A percentile compares a stretch with the other conserved stretches of the same genome.
These are phyloP conservation scores for Russula vinacea DNA, from an alignment of 768 basidiomycete species.

Conservation along the genomic window DNA sequence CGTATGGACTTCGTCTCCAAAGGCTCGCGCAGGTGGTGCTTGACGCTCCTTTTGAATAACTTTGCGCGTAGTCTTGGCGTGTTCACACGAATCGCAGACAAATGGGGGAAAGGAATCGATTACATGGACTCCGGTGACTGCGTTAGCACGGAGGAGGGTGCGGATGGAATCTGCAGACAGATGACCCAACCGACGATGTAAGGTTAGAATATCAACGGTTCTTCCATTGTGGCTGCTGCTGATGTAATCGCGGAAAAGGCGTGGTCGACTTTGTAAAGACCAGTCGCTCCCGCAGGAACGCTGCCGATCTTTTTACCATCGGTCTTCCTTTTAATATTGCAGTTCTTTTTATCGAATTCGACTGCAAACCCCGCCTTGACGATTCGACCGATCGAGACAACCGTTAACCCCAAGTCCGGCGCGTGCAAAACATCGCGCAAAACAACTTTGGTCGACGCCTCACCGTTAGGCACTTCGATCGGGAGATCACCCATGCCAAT, in stretches of 20 bases:
- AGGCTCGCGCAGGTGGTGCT: neutral
- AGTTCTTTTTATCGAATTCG: neutral
- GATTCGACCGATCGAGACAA: slow-evolving; percentile 23
- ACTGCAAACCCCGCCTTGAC: neutral
- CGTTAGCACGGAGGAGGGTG: slow-evolving; percentile 26
- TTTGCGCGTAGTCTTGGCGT: slow-evolving; percentile 30
- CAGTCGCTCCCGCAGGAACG: neutral
- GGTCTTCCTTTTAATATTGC: neutral
- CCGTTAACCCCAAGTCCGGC: slow-evolving; percentile 22
- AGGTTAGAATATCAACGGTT: neutral
- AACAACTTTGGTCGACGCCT: neutral
- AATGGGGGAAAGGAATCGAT: slow-evolving; percentile 21
- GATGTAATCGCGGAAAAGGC: too few species aligned
- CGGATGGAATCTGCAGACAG: slow-evolving; percentile 33
- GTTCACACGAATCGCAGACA: slow-evolving; percentile 44
- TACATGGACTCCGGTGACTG: neutral
- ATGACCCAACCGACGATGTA: slow-evolving; percentile 33
- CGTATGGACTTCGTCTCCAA: neutral
- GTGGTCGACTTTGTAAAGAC: slow-evolving; percentile 9
- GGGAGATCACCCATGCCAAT: slow-evolving; percentile 26
- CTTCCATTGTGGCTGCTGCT: rapidly evolving
- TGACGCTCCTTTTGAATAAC: neutral
- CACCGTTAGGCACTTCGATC: slow-evolving; percentile 15
- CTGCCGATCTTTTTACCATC: rapidly evolving
- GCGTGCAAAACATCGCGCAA: slow-evolving; percentile 25